Evolutionary conservation across 2,329 filamentous ascomycete species (phyloP).

Genomic region (Stagonosporopsis vannaccii): DNA sequence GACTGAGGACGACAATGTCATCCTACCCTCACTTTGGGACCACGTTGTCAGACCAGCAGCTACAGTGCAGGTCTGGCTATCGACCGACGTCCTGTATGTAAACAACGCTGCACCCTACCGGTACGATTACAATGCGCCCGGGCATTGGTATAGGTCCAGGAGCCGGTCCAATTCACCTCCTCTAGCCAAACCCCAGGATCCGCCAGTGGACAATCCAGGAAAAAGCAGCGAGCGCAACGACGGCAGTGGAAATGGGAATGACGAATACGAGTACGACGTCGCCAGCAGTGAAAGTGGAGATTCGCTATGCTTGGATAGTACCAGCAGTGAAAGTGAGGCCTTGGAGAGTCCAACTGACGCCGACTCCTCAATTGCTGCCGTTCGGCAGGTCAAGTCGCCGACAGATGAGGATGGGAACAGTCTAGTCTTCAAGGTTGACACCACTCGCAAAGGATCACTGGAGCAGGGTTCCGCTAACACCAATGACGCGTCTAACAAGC

Average conservation of each 20-base stretch:
- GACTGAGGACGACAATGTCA: slow-evolving; percentile 16
- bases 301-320: background rate
- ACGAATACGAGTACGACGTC: background rate
- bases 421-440: slow-evolving; percentile 32
- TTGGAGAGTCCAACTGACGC: background rate
- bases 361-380: background rate
- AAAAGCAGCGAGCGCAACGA: background rate
- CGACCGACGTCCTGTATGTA: background rate
- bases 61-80: slow-evolving; percentile 15
- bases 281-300: background rate
- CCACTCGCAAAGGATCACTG: slow-evolving; percentile 3
- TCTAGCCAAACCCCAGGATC: background rate
- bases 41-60: slow-evolving; percentile 17
- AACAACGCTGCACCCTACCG: background rate
- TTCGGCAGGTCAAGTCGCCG: slow-evolving; percentile 12
- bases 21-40: slow-evolving; percentile 33
- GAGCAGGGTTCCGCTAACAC: background rate
- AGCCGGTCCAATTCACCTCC: background rate
- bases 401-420: slow-evolving; percentile 33
- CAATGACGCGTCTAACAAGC: background rate
- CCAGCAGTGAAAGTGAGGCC: slow-evolving; percentile 6
- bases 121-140: background rate
- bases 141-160: background rate
- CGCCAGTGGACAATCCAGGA: background rate
- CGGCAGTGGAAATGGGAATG: background rate